Evolutionary conservation across 2,329 filamentous ascomycete genomes (phyloP).

Genomic region (Hypocreales sp.): DNA sequence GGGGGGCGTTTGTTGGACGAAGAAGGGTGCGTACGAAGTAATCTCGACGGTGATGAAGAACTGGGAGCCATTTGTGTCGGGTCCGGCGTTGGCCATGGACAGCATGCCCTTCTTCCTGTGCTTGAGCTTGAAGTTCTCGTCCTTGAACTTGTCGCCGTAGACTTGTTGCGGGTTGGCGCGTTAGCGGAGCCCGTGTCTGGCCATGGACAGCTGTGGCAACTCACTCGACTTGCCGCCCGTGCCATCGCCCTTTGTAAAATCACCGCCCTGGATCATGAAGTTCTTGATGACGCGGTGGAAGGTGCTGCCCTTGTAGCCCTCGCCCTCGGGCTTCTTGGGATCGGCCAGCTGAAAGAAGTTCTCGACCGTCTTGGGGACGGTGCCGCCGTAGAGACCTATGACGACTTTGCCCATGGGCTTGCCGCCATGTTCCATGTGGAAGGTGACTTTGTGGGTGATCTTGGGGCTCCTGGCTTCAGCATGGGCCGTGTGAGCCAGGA

Average conservation of each 20-base stretch:
- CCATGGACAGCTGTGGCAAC: constrained; percentile 14
- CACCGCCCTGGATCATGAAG: constrained; percentile 87
- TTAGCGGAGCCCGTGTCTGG: too few relatives aligned
- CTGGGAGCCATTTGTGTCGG: constrained; percentile 77
- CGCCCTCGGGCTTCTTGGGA: constrained; percentile 76
- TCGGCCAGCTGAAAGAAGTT: constrained; percentile 72
- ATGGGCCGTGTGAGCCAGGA: constrained; percentile 60
- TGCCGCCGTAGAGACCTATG: constrained; percentile 77
- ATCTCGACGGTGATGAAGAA: constrained; percentile 83
- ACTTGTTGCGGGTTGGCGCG: constrained; percentile 26
- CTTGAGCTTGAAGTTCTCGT: constrained; percentile 94
- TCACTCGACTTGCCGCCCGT: constrained; percentile 75
- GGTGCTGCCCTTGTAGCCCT: constrained; percentile 62
- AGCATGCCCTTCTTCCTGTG: constrained; percentile 73
- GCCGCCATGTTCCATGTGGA: constrained; percentile 68
- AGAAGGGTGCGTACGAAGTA: constrained; percentile 60
- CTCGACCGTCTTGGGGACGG: constrained; percentile 58
- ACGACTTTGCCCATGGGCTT: constrained; percentile 60
- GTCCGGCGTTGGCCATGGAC: constrained; percentile 75
- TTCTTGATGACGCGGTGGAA: constrained; percentile 87
- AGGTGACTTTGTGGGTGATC: constrained; percentile 92
- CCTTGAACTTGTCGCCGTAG: constrained; percentile 69
- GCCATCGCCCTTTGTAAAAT: constrained; percentile 71
- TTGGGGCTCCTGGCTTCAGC: constrained; percentile 78
- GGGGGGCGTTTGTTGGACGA: too few relatives aligned